phyloP scores from a whole-genome alignment of 768 basidiomycete species.

The Boletus subparvulus region DNA sequence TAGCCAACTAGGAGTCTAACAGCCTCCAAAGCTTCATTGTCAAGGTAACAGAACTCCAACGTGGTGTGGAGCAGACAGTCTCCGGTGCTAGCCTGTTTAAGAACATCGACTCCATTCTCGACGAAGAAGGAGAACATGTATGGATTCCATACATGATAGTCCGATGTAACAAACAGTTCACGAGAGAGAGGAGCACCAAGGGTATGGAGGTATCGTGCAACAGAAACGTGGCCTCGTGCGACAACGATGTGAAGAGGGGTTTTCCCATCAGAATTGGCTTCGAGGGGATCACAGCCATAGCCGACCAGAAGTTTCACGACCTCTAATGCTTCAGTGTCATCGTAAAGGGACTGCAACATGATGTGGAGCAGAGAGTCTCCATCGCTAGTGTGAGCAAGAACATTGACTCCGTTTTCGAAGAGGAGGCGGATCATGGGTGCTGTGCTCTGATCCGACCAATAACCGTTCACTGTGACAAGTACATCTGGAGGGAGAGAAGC shows the following conservation, averaged over 20 bases:
- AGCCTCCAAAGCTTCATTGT: too few relatives aligned
- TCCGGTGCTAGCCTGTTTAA: neutral
- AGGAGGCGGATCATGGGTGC: neutral
- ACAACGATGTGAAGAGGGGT: neutral
- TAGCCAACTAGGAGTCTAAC: neutral
- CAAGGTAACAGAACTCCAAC: too few relatives aligned
- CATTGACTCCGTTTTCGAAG: neutral
- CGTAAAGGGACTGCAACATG: rapidly evolving
- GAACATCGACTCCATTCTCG: neutral
- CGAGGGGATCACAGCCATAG: neutral
- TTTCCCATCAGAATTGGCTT: neutral
- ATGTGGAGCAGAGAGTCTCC: neutral
- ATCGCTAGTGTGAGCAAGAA: neutral
- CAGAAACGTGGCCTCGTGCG: neutral
- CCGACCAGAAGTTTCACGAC: neutral
- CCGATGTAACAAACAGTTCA: too few relatives aligned
- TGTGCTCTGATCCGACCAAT: neutral
- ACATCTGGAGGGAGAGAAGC: neutral
- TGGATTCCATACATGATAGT: too few relatives aligned
- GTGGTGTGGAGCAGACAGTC: neutral
- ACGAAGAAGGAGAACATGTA: too few relatives aligned
- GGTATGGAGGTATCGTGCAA: neutral
- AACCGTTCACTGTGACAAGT: neutral
- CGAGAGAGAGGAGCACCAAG: neutral
- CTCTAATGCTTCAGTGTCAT: neutral